Percentiles rank a stretch among this genome's conserved stretches.
These are phyloP conservation scores for Paramecium sexaurelia DNA, from an alignment of 73 alveolate genomes.

Conservation along the genomic window DNA sequence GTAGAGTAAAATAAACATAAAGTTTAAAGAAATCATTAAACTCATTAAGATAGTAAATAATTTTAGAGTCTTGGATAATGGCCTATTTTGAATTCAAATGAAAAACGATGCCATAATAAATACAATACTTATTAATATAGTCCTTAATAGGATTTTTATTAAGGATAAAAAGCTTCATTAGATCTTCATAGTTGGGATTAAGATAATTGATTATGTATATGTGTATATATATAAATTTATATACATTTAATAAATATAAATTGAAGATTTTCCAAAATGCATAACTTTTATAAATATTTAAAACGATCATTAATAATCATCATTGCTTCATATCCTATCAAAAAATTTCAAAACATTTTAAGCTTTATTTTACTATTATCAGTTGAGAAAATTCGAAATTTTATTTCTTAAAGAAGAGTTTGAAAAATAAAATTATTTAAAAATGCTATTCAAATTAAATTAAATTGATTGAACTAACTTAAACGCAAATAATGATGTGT, in stretches of 20 bases:
- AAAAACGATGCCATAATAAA: background rate
- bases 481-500: too few relatives aligned
- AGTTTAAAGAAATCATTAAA: background rate
- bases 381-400: too few relatives aligned
- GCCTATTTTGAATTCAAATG: background rate
- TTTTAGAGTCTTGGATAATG: conserved; percentile 34
- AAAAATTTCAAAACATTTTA: too few relatives aligned
- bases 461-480: too few relatives aligned
- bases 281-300: background rate
- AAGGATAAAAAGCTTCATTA: background rate
- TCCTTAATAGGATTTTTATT: background rate
- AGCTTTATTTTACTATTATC: too few relatives aligned
- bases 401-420: too few relatives aligned
- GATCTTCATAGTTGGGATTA: conserved; percentile 19
- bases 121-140: conserved; percentile 42
- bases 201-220: background rate
- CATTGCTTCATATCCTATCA: too few relatives aligned
- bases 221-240: background rate
- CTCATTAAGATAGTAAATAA: background rate
- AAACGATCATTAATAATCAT: background rate
- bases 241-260: background rate
- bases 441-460: too few relatives aligned
- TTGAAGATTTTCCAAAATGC: background rate
- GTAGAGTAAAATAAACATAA: conserved; percentile 4
- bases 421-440: too few relatives aligned